Evolutionary conservation across 441 rosid species (phyloP).

Genomic region (Erysimum cheiri): DNA sequence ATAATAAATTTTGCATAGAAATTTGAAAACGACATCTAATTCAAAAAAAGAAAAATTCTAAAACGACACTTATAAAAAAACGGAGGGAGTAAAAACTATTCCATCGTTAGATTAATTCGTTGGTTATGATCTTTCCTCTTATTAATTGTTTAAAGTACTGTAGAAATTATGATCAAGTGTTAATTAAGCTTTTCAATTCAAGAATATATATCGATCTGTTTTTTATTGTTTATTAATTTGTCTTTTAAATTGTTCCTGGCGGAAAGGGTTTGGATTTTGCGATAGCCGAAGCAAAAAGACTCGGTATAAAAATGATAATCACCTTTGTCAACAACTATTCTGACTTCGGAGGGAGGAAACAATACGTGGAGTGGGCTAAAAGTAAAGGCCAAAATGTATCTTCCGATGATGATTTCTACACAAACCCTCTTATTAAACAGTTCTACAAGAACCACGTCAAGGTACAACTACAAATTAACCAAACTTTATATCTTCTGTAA

Average conservation of each 20-base stretch:
- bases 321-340: slow-evolving; percentile 56
- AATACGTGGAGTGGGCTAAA: slow-evolving; percentile 65
- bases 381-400: slow-evolving; percentile 44
- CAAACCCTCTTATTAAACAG: slow-evolving; percentile 48
- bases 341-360: slow-evolving; percentile 61
- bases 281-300: slow-evolving; percentile 60
- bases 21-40: no score
- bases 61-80: no score
- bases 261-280: slow-evolving; percentile 67
- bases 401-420: slow-evolving; percentile 66
- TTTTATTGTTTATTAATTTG: slow-evolving; percentile 1
- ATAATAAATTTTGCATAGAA: no score
- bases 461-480: slow-evolving; percentile 42
- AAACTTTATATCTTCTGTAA: slow-evolving; percentile 7
- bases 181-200: slow-evolving; percentile 4
- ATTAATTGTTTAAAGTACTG: not conserved
- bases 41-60: no score
- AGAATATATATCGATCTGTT: not conserved
- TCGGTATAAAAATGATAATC: slow-evolving; percentile 56
- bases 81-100: no score
- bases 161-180: not conserved
- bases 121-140: not conserved
- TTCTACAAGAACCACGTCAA: slow-evolving; percentile 59
- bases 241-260: not conserved
- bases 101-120: not conserved